Conservation (phyloP, 2,329 filamentous ascomycete species). For the Talaromyces islandicus region DNA sequence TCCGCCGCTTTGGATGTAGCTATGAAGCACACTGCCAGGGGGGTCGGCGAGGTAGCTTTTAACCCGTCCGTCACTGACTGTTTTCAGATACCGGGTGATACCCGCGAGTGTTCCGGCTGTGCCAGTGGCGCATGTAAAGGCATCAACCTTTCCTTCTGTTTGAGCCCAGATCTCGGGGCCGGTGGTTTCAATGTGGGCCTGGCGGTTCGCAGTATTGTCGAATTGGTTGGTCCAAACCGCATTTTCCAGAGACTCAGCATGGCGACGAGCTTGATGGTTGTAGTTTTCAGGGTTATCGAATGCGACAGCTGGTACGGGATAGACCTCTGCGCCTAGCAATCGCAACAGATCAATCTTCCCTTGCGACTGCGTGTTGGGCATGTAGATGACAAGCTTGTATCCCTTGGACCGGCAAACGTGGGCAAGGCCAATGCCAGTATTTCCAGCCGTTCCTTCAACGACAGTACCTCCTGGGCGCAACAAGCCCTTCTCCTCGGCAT, state of each 20-base stretch:
- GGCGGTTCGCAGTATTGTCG: slow-evolving; percentile 89
- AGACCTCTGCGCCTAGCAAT: slow-evolving; percentile 87
- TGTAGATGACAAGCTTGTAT: slow-evolving; percentile 97
- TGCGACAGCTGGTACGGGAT: slow-evolving; percentile 90
- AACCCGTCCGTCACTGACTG: slow-evolving; percentile 68
- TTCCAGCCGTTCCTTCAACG: slow-evolving; percentile 93
- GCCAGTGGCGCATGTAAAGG: slow-evolving; percentile 91
- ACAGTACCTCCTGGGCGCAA: slow-evolving; percentile 84
- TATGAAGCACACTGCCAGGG: slow-evolving; percentile 86
- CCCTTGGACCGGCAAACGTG: slow-evolving; percentile 90
- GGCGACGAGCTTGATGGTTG: slow-evolving; percentile 88
- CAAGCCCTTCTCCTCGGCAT: slow-evolving; percentile 83
- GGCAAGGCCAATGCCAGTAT: slow-evolving; percentile 95
- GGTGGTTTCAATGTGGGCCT: slow-evolving; percentile 93
- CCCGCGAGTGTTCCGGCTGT: slow-evolving; percentile 90
- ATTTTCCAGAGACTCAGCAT: slow-evolving; percentile 79
- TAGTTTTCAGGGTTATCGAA: slow-evolving; percentile 96
- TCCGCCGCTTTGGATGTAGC: slow-evolving; percentile 80
- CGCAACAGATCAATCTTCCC: slow-evolving; percentile 93
- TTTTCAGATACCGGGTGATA: slow-evolving; percentile 82
- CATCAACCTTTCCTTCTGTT: slow-evolving; percentile 77
- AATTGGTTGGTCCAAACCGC: slow-evolving; percentile 99
- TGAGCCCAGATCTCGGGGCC: slow-evolving; percentile 97
- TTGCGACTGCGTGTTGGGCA: slow-evolving; percentile 97
- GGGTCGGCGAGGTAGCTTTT: slow-evolving; percentile 90